Evolutionary conservation across 768 basidiomycete species (phyloP), one percentile per base, ranked within the genome.

Genomic region (Gymnopilus dilepis): DNA sequence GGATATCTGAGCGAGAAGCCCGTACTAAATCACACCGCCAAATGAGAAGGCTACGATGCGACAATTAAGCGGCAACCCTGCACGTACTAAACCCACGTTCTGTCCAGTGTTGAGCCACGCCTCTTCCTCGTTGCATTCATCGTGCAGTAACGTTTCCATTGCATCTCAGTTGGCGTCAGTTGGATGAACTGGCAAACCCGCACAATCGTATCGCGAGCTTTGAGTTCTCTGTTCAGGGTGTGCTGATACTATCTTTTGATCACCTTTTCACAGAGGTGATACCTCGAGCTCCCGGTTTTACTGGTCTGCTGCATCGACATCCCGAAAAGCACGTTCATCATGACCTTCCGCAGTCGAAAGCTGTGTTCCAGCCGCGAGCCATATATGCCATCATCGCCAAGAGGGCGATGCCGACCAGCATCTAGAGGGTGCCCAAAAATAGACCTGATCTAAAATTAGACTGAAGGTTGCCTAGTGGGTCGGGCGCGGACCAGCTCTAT

Each of bases 371-470:
- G 24, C 37, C 37, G 26, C 24, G 19, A n/a, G 17, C 31, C 30
- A 47, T 22, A 37, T 34, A 55, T 60, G 51, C 38, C 40, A 48
- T 59, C 52, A 55, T 40, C 34, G 38, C 15, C 57, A 50, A 50
- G 26, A 50, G 31, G 47, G 47, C 47, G 47, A 31, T 50, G 47
- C 28, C 28, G 45, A 26, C 34, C 12, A 50, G 26, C 26, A 47
- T 47, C 47, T 50, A 50, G 19, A 19, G 6, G 15, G 6, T 31
- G 45, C 56, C 33, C 41, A 28, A 63, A 62, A 60, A 62, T 58
- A 55, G 60, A 28, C 1, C 41, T 2, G 15, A 31, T 42, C 62
- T 63, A 63, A 63, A 60, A 66, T 63, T 66, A 66, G 62, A 58
- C 11, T 7, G 13, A 48, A 48, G 33, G 59, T 60, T 60, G 59